These are phyloP conservation scores for Corymbia maculata DNA, from an alignment of 345 rosid genomes.

Conservation along the genomic window DNA sequence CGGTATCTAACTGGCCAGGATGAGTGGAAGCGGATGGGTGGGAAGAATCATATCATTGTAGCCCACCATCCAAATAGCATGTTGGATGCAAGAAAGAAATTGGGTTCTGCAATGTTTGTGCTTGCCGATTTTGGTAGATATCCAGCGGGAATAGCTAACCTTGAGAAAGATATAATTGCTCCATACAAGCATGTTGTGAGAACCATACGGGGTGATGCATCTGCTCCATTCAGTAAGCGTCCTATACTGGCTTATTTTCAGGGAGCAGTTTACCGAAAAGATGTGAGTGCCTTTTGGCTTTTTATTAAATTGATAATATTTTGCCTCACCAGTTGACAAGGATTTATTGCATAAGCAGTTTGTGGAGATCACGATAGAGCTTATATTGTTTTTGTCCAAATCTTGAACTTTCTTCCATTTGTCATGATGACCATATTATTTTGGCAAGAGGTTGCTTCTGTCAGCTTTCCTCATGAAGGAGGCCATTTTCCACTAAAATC, in stretches of 20 bases:
- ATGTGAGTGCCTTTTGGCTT: constrained; percentile 40
- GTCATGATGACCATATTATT: background rate
- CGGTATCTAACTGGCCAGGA: constrained; percentile 31
- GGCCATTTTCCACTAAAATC: background rate
- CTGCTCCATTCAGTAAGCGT: constrained; percentile 57
- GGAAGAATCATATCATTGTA: constrained; percentile 52
- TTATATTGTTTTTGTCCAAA: background rate
- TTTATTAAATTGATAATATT: background rate
- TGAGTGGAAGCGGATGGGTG: constrained; percentile 56
- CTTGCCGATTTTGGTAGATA: constrained; percentile 96
- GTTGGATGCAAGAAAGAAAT: constrained; percentile 40
- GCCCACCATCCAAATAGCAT: constrained; percentile 93
- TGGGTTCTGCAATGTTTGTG: constrained; percentile 83
- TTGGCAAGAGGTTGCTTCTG: background rate
- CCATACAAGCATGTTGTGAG: constrained; percentile 82
- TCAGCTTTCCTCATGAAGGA: background rate
- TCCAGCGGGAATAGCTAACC: constrained; percentile 53
- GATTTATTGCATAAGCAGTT: background rate
- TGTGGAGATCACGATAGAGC: background rate
- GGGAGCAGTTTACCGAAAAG: constrained; percentile 92
- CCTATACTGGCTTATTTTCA: constrained; percentile 66
- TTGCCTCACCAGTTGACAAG: background rate
- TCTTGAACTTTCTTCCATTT: background rate
- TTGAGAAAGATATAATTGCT: constrained; percentile 70
- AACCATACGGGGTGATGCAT: constrained; percentile 32